These are phyloP conservation scores for Metschnikowia cerradonensis DNA, from an alignment of 805 yeast genomes.

Conservation along the genomic window DNA sequence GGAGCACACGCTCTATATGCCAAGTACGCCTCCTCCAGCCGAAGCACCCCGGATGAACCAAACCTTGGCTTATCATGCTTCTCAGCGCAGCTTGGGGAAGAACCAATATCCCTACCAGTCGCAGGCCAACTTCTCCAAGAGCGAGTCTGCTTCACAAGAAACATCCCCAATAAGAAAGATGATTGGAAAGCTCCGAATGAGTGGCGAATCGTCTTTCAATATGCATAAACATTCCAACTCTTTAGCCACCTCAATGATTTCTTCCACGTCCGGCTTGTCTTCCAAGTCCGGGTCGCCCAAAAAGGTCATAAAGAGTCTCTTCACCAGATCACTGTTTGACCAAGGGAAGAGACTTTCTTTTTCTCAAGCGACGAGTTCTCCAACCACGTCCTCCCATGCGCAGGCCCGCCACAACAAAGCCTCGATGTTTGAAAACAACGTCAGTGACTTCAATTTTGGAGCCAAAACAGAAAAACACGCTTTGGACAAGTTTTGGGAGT, in stretches of 20 bases:
- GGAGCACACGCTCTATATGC: slow-evolving; percentile 11
- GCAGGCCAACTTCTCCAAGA: background rate
- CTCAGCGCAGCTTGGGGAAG: background rate
- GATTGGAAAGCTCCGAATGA: slow-evolving; percentile 20
- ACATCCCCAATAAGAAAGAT: slow-evolving; percentile 33
- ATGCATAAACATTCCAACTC: slow-evolving; percentile 19
- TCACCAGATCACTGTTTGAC: slow-evolving; percentile 9
- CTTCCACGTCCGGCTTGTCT: slow-evolving; percentile 26
- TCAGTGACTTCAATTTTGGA: slow-evolving; percentile 7
- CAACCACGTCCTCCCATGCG: background rate
- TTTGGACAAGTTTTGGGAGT: slow-evolving; percentile 26
- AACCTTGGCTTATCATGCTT: background rate
- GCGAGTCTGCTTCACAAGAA: slow-evolving; percentile 10
- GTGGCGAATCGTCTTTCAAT: slow-evolving; percentile 20
- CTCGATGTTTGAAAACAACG: slow-evolving; percentile 1
- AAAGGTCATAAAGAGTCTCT: slow-evolving; percentile 24
- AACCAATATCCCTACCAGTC: slow-evolving; percentile 4
- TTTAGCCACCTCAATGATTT: slow-evolving; percentile 24
- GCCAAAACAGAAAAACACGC: background rate
- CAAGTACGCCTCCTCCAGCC: slow-evolving; percentile 12
- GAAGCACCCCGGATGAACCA: background rate
- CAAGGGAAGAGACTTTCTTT: slow-evolving; percentile 6
- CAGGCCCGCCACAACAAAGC: background rate
- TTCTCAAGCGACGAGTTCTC: background rate
- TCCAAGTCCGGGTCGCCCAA: slow-evolving; percentile 32